Evolutionary conservation across 176 grass and related monocot genomes (phyloP), one percentile per base, ranked within the genome.

Genomic region (Rhipidocladum racemiflorum): DNA sequence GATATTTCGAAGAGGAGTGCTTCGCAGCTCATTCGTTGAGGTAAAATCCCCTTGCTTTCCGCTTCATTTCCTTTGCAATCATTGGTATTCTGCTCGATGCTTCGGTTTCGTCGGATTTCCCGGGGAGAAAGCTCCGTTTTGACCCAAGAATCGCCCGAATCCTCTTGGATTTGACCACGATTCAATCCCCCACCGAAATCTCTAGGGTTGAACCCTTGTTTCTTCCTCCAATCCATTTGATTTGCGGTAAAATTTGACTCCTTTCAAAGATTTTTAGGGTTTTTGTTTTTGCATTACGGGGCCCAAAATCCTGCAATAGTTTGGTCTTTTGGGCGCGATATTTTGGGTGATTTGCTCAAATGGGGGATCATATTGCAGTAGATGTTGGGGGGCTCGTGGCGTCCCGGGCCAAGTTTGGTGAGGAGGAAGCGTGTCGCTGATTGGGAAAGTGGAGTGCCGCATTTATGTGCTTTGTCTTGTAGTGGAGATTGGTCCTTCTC

Each of bases 401-500:
- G 20, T 62, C 60, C 28, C 68, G 32, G 48, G 50, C 49, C 12
- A 50, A n/a, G 65, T 42, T 72, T 60, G 23, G 55, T 23, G 78
- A 67, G 61, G 85, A 80, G 18, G 88, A 92, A 67, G 61, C 63
- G 35, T 87, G 48, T 69, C 86, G 40, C 95, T 92, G 66, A 92
- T 94, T 85, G 82, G 85, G 81, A 85, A 76, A 43, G 90, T 87
- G 51, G 92, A 97, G 68, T 97, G 95, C 75, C 92, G 95, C 70
- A 97, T 97, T 82, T 21, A 0, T 81, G 36, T 2, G 24, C 81
- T 24, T 49, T 65, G 62, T 54, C 4, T 69, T 81, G 68, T 67
- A 90, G 91, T 91, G 95, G 92, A 38, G 92, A 93, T 61, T 97
- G 95, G 95, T 88, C 88, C 14, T 90, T 97, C 66, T 87, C 86